Conservation (phyloP, 176 grass and related monocot genomes). For the Zizania latifolia region DNA sequence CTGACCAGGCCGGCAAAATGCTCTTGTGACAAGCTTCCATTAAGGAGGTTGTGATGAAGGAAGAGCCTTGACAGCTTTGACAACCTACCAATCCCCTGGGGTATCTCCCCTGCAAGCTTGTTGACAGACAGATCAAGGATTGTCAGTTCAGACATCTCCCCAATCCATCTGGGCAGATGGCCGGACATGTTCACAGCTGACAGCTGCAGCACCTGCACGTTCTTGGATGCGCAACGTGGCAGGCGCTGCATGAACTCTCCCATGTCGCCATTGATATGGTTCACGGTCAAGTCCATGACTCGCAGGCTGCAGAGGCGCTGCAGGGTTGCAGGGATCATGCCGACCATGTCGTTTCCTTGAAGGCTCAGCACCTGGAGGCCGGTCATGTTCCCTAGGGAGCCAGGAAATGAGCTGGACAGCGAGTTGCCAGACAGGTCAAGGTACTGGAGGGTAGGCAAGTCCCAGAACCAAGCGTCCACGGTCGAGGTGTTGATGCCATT, state of each 20-base stretch:
- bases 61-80: neutral
- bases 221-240: neutral
- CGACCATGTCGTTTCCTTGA: neutral
- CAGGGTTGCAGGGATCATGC: neutral
- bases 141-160: neutral
- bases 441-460: neutral
- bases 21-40: slow-evolving; percentile 1
- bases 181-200: neutral
- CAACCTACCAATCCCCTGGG: neutral
- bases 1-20: neutral
- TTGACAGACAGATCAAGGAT: slow-evolving; percentile 7
- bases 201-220: neutral
- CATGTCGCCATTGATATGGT: slow-evolving; percentile 19
- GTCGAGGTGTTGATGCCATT: neutral
- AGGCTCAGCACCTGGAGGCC: neutral
- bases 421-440: slow-evolving; percentile 2
- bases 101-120: slow-evolving; percentile 5
- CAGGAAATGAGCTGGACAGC: neutral
- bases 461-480: slow-evolving; percentile 29
- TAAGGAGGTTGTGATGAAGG: neutral
- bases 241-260: slow-evolving; percentile 5
- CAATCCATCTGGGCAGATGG: neutral
- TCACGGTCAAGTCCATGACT: neutral
- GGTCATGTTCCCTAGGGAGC: neutral
- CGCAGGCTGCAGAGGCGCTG: neutral